Percentiles rank a stretch among this genome's conserved stretches.
These are phyloP conservation scores for Rubus parviflorus DNA, from an alignment of 306 rosid species.

Conservation along the genomic window DNA sequence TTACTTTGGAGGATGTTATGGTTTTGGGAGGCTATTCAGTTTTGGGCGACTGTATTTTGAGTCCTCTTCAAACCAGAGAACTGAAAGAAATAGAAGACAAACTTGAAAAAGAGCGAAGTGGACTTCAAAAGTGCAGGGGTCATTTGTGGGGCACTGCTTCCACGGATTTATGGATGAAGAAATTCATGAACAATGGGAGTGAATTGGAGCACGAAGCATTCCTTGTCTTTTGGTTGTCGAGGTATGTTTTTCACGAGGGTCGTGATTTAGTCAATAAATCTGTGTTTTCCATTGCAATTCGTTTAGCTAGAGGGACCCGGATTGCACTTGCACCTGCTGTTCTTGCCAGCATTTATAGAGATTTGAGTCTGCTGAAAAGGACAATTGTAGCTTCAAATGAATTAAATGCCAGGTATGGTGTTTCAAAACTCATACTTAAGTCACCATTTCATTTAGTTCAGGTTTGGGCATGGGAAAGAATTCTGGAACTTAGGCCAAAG, in stretches of 20 bases:
- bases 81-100: constrained; percentile 4
- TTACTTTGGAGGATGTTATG: constrained; percentile 59
- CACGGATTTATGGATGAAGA: constrained; percentile 21
- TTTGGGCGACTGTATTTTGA: constrained; percentile 17
- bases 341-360: constrained; percentile 43
- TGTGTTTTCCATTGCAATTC: constrained; percentile 42
- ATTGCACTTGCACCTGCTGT: constrained; percentile 53
- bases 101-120: neutral
- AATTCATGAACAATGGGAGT: constrained; percentile 28
- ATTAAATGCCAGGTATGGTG: neutral
- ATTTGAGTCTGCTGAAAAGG: constrained; percentile 35
- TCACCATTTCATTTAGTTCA: constrained; percentile 20
- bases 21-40: constrained; percentile 31
- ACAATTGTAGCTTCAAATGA: constrained; percentile 11
- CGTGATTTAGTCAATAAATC: neutral
- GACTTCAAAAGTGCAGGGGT: neutral
- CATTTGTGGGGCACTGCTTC: neutral
- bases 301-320: constrained; percentile 45
- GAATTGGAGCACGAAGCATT: constrained; percentile 66
- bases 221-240: constrained; percentile 49
- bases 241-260: constrained; percentile 32
- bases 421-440: neutral
- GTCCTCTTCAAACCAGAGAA: constrained; percentile 5
- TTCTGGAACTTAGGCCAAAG: neutral
- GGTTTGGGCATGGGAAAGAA: constrained; percentile 32